Evolutionary conservation across 106 monocot species (phyloP).

Genomic region (Xerophyta viscosa): DNA sequence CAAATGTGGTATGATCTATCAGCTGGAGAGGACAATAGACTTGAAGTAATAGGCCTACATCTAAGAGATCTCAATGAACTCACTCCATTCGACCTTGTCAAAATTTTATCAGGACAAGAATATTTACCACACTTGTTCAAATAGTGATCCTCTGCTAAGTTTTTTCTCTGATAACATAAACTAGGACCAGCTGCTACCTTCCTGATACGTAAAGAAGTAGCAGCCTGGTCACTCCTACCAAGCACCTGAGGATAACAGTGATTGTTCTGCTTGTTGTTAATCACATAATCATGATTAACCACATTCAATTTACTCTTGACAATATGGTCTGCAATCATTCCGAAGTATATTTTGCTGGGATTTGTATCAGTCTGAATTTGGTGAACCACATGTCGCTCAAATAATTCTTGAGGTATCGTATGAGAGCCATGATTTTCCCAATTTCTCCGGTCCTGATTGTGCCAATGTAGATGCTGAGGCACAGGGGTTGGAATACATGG

Average conservation of each 20-base stretch:
- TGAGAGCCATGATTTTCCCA: not conserved
- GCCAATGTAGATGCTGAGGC: not conserved
- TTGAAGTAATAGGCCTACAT: not conserved
- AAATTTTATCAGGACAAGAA: not conserved
- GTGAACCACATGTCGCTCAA: not conserved
- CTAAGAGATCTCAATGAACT: not conserved
- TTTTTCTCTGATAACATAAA: not conserved
- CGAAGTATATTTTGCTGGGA: not conserved
- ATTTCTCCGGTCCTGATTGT: not conserved
- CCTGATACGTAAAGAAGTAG: not conserved
- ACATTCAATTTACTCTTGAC: not conserved
- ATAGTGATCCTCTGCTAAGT: not conserved
- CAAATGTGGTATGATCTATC: not conserved
- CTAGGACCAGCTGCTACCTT: not conserved
- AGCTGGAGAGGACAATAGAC: not conserved
- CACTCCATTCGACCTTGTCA: slow-evolving; percentile 7
- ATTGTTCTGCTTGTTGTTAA: not conserved
- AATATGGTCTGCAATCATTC: not conserved
- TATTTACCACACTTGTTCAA: not conserved
- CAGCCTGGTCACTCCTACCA: not conserved
- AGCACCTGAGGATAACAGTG: not conserved
- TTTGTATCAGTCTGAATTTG: slow-evolving; percentile 1
- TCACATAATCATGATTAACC: not conserved
- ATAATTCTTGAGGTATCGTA: not conserved
- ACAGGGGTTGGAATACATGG: no score